phyloP scores from a whole-genome alignment of 148 eudicot genomes.

The Tetragonia tetragonoides region DNA sequence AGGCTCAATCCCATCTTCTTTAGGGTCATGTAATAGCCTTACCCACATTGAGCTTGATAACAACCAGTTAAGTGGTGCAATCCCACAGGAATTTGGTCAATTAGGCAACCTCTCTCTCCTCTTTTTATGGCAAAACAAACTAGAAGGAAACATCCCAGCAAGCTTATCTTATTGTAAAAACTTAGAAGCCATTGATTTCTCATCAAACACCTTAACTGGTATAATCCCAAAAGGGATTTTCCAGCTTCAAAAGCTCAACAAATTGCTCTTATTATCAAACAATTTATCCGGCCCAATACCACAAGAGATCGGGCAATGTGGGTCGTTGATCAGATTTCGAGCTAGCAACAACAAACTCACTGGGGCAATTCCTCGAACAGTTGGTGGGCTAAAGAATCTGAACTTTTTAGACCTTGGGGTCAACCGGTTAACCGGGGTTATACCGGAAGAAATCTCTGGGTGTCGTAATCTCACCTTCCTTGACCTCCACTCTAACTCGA shows the following conservation, averaged over 20 bases:
- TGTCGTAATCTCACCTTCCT: conserved; percentile 79
- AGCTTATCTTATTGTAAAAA: conserved; percentile 48
- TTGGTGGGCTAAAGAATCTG: conserved; percentile 62
- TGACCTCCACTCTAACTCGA: conserved; percentile 76
- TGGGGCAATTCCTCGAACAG: conserved; percentile 64
- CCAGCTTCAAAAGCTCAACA: conserved; percentile 58
- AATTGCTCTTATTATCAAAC: conserved; percentile 65
- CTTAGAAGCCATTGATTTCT: conserved; percentile 70
- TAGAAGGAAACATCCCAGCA: conserved; percentile 69
- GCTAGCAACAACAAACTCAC: conserved; percentile 57
- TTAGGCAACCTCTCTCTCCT: conserved; percentile 52
- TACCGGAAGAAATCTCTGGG: conserved; percentile 64
- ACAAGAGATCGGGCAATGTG: conserved; percentile 67
- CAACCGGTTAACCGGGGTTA: conserved; percentile 57
- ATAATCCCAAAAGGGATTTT: conserved; percentile 66
- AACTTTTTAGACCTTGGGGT: conserved; percentile 77
- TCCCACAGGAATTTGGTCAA: conserved; percentile 70
- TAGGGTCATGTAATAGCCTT: conserved; percentile 63
- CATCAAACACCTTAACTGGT: conserved; percentile 66
- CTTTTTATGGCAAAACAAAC: conserved; percentile 75
- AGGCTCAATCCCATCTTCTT: conserved; percentile 55
- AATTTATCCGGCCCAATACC: conserved; percentile 70
- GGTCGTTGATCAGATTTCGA: conserved; percentile 67
- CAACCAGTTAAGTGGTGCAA: conserved; percentile 67
- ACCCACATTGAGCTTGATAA: conserved; percentile 86